Base-by-base conservation (phyloP, 1,139 yeast genomes). In the Hemisphaericaspora lyxosophila region DNA sequence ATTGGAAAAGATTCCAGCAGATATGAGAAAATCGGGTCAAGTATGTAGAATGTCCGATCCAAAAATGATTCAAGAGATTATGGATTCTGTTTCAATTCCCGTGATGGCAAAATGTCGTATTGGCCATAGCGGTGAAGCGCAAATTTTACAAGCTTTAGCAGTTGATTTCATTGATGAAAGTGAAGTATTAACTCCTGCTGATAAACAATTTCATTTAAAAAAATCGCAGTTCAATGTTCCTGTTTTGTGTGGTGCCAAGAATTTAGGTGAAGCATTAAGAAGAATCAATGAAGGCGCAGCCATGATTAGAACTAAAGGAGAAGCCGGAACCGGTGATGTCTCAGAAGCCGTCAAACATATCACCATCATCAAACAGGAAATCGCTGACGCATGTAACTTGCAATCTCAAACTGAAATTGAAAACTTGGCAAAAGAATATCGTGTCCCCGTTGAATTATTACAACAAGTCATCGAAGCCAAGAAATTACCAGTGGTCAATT, bases 21-120 rank as follows among this genome's bases (percentile, higher is more conserved):
- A 86, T 56, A 85, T 86, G 79, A 75, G 95, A 54, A 82, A 80
- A 43, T 79, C 85, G 38, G 92, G 94, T 36, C 85, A 85, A 46
- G 95, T 86, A 35, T 86, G 94, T 46, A 75, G 95, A 55, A 86
- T 86, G 95, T 80, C 87, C 14, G 95, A 86, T 59, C 95, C 95
- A 4, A 68, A 81, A 52, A 80, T 86, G 86, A 84, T 86, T 60
- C 70, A 76, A 57, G 82, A 77, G 24, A 86, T 86, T 60, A 83
- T 83, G 87, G 79, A 69, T 1, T 75, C 84, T 7, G 87, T 81
- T 7, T 75, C 82, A 9, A 82, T 82, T 46, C 87, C 87, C 5
- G 95, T 86, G 35, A 34, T 34, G 36, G 95, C 95, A 40, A 86
- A 86, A 61, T 84, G 85, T 54, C 76, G 95, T 59, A 85, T 86